phyloP scores from a whole-genome alignment of 164 flowering plant species.

The Tetracentron sinense region DNA sequence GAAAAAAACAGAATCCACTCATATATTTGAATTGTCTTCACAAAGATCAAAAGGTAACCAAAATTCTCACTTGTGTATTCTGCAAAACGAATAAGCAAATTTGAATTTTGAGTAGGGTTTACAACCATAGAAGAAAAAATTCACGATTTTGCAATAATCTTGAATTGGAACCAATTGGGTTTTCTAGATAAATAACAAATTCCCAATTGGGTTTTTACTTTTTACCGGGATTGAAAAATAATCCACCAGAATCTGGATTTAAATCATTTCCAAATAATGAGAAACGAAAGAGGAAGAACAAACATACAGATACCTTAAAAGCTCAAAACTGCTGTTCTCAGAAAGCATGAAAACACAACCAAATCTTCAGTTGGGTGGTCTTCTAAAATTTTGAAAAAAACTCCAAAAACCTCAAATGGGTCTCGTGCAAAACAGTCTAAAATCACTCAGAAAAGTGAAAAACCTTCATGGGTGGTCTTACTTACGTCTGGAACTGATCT shows the following conservation, averaged over 20 bases:
- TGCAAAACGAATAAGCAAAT: conserved; percentile 3
- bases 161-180: not conserved
- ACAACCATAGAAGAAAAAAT: not conserved
- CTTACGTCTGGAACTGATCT: conserved; percentile 23
- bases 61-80: conserved; percentile 2
- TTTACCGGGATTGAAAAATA: not conserved
- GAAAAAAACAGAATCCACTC: not conserved
- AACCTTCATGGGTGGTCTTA: conserved; percentile 9
- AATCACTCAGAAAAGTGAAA: not conserved
- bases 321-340: not conserved
- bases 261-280: not conserved
- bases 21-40: not conserved
- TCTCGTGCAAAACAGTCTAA: conserved; percentile 15
- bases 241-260: conserved; percentile 3
- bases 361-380: not conserved
- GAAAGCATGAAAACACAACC: not conserved
- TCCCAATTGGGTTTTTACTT: not conserved
- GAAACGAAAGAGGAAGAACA: not conserved
- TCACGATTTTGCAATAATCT: not conserved
- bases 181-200: not conserved
- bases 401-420: conserved; percentile 15
- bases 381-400: not conserved
- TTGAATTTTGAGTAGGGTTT: not conserved
- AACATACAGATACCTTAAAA: not conserved
- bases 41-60: not conserved